Base-by-base conservation (phyloP, 495 filamentous ascomycete genomes). In the Penicillium dipodomyicola region DNA sequence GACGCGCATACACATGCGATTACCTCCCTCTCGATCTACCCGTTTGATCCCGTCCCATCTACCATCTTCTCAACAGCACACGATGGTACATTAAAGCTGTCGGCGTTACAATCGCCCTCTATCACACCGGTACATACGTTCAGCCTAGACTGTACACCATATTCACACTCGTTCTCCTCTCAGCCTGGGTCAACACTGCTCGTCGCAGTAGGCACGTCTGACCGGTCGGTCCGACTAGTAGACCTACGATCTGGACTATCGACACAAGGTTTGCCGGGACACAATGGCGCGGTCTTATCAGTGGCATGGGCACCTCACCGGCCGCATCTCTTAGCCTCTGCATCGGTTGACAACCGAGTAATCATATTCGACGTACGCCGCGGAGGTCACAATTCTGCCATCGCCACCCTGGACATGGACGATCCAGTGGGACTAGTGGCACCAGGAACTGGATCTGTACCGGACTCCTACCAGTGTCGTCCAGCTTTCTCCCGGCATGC, bases 281-380 rank as follows among this genome's bases (percentile, higher is more conserved):
- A 93, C 65, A 77, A 76, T 46, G 87, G 85, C 4, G 83, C 88
- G 0, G 82, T 92, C 0, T 75, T 95, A 0, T 83, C 87, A 5
- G 80, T 92, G 0, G 79, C 83, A 9, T 96, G 92, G 92, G 88
- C 86, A 40, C 91, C 92, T 7, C 78, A 82, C 11, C 75, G 86
- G 50, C 89, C 90, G 30, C 82, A 95, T 65, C 80, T 95, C 5
- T 77, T 97, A 4, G 90, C 89, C 17, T 88, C 85, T 49, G 89
- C 87, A 2, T 86, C 87, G 1, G 80, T 81, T 1, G 92, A 96
- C 65, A 90, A 91, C 47, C 84, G 81, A 14, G 85, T 90, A 0
- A 84, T 90, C 32, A 73, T 96, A 9, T 97, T 94, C 83, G 92
- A 96, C 70, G 81, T 96, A 30, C 82, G 92, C 25, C 81, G 85